Conservation (phyloP, 495 filamentous ascomycete genomes). For the Penicillium coffeae region DNA sequence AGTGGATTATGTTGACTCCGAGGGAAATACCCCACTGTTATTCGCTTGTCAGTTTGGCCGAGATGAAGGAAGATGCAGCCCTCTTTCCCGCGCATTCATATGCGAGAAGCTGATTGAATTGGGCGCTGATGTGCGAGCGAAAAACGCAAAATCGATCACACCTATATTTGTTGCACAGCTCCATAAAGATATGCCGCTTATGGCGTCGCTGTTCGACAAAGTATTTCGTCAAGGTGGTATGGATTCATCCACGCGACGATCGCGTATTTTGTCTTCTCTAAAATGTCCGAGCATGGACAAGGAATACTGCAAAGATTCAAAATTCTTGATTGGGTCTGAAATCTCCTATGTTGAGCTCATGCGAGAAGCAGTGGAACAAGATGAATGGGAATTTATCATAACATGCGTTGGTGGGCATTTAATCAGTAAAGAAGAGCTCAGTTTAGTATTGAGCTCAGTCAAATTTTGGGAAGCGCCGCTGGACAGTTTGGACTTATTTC, state of each 20-base stretch:
- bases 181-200: conserved; percentile 7
- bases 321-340: conserved; percentile 4
- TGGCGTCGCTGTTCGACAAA: conserved; percentile 8
- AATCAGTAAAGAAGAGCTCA: conserved; percentile 2
- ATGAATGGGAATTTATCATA: conserved; percentile 14
- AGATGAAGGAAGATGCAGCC: neutral
- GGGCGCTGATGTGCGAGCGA: conserved; percentile 2
- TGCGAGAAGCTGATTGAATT: conserved; percentile 4
- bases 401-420: conserved; percentile 9
- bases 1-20: neutral
- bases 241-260: neutral
- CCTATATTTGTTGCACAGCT: conserved; percentile 1
- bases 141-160: neutral
- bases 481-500: too few species aligned
- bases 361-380: neutral
- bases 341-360: neutral
- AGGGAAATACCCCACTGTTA: conserved; percentile 6
- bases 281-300: neutral
- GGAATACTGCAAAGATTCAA: neutral
- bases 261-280: conserved; percentile 4
- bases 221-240: neutral
- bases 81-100: conserved; percentile 4
- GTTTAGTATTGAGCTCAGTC: too few species aligned
- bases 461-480: too few species aligned
- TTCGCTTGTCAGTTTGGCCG: conserved; percentile 3